Evolutionary conservation across 192 early-diverging fungal species (phyloP), one percentile per base, ranked within the genome.

Genomic region (Dimargaris cristalligena): DNA sequence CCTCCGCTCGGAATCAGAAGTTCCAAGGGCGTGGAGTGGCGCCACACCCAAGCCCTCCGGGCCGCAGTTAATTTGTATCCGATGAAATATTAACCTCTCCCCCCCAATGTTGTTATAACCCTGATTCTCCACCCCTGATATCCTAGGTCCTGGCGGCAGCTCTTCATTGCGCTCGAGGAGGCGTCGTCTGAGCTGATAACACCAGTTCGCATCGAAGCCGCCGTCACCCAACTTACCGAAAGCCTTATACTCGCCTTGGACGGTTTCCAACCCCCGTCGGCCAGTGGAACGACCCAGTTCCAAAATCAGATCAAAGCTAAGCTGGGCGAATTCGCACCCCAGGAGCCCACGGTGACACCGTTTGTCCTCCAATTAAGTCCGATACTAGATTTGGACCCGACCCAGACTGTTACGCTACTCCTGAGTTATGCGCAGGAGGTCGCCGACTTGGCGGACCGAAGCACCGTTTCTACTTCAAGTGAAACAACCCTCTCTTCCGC

Each of bases 91-190:
- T n/a, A n/a, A n/a, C n/a, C n/a, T n/a, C n/a, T n/a, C n/a, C n/a
- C n/a, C n/a, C n/a, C n/a, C n/a, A n/a, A n/a, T n/a, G n/a, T n/a
- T n/a, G n/a, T n/a, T n/a, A n/a, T n/a, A n/a, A n/a, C n/a, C n/a
- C n/a, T n/a, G n/a, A n/a, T n/a, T n/a, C n/a, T n/a, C n/a, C n/a
- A n/a, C n/a, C n/a, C n/a, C n/a, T n/a, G n/a, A n/a, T n/a, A n/a
- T n/a, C n/a, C n/a, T 47, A 52, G 50, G 30, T 52, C 50, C 23
- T 52, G 25, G 20, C 50, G 50, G 22, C 20, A 52, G 30, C 30
- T 52, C 26, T 52, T 25, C 28, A 52, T 52, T 26, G 30, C 54
- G 0, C 34, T 56, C 16, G 54, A 56, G 29, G 54, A 56, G 34
- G 31, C 31, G 8, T 13, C 13, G n/a, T n/a, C n/a, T 14, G 54